These are phyloP conservation scores for Chrysopogon serrulatus DNA, from an alignment of 176 grass and related monocot species.

Conservation along the genomic window DNA sequence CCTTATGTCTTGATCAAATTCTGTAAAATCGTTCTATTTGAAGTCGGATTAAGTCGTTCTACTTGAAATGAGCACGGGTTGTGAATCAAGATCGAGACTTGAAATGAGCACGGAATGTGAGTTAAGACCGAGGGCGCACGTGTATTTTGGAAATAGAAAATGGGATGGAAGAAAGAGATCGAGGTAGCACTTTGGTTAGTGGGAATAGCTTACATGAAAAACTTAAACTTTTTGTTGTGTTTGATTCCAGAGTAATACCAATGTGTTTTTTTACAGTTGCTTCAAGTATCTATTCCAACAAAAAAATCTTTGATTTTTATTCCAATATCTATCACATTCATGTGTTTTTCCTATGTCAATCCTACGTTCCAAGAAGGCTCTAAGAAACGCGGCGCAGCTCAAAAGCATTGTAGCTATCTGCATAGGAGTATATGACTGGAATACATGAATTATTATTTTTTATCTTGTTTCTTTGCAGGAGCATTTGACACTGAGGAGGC, in stretches of 20 bases:
- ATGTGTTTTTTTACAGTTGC: not conserved
- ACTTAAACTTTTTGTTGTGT: not conserved
- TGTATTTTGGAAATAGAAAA: too few species aligned
- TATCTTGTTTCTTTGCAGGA: conserved; percentile 25
- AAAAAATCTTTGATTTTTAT: not conserved
- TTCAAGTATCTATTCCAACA: not conserved
- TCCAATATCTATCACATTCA: not conserved
- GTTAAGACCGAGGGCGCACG: too few species aligned
- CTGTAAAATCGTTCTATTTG: too few species aligned
- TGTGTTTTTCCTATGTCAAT: not conserved
- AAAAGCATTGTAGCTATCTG: not conserved
- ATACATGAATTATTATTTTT: not conserved
- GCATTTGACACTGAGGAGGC: conserved; percentile 54
- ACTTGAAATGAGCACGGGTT: too few species aligned
- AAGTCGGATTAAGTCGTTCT: too few species aligned
- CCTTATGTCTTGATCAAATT: too few species aligned
- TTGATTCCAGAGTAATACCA: not conserved
- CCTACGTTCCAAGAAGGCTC: not conserved
- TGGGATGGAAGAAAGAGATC: too few species aligned
- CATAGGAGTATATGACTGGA: not conserved
- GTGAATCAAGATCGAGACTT: too few species aligned
- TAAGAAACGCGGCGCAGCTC: not conserved
- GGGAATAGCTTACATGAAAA: not conserved
- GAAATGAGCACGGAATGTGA: too few species aligned
- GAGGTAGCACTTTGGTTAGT: not conserved